Evolutionary conservation across 208 protist genomes (phyloP).

Genomic region (Trypanosoma rangeli): DNA sequence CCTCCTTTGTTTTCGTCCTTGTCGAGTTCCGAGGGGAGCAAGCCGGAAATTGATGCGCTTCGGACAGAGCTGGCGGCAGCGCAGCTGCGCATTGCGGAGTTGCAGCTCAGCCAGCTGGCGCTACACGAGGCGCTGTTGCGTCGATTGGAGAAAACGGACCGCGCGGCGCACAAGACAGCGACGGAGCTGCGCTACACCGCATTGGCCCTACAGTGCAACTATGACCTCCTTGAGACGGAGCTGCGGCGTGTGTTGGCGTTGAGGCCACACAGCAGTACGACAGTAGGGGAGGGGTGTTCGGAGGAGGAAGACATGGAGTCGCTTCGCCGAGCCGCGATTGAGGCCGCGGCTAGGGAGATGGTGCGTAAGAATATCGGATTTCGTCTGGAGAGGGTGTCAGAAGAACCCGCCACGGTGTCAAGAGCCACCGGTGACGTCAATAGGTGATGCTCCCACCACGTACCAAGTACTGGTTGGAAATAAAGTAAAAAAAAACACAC

Average conservation of each 20-base stretch:
- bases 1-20: not conserved
- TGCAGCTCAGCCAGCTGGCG: slow-evolving; percentile 47
- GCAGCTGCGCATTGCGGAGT: slow-evolving; percentile 33
- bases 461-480: no score
- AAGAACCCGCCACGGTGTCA: slow-evolving; percentile 31
- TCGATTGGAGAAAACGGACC: slow-evolving; percentile 46
- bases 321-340: slow-evolving; percentile 50
- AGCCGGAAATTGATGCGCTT: slow-evolving; percentile 31
- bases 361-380: slow-evolving; percentile 78
- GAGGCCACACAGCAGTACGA: slow-evolving; percentile 18
- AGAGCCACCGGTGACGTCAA: slow-evolving; percentile 10
- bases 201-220: slow-evolving; percentile 60
- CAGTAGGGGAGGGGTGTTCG: not conserved
- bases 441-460: no score
- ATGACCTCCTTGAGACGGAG: slow-evolving; percentile 73
- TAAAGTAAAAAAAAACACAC: no score
- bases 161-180: slow-evolving; percentile 45
- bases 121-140: slow-evolving; percentile 35
- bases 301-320: slow-evolving; percentile 43
- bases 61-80: slow-evolving; percentile 49
- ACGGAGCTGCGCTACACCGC: slow-evolving; percentile 71
- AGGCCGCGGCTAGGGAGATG: slow-evolving; percentile 68
- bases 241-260: slow-evolving; percentile 67
- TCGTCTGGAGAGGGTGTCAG: slow-evolving; percentile 53
- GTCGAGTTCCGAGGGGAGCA: not conserved